These are phyloP conservation scores for Cochliopodium minus DNA, from an alignment of 208 protist species.

Conservation along the genomic window DNA sequence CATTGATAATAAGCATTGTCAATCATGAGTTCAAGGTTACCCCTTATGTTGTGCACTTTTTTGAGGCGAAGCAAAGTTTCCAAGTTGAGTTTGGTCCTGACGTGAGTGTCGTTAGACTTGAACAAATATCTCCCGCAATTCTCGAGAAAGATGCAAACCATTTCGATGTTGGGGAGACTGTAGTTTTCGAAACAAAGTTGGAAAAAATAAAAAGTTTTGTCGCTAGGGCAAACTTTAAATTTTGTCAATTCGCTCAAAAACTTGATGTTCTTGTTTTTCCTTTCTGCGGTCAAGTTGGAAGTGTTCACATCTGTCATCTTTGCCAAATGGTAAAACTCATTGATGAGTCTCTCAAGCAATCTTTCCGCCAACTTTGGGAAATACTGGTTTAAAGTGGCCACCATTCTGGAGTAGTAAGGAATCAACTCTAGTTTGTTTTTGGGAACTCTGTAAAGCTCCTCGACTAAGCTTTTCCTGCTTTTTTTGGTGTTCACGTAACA, in stretches of 20 bases:
- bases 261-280: slow-evolving; percentile 26
- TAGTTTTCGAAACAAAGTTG: slow-evolving; percentile 37
- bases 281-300: slow-evolving; percentile 34
- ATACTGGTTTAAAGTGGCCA: slow-evolving; percentile 19
- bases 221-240: slow-evolving; percentile 23
- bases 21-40: slow-evolving; percentile 17
- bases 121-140: slow-evolving; percentile 38
- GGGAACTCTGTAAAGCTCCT: slow-evolving; percentile 25
- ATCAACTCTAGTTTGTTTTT: slow-evolving; percentile 24
- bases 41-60: slow-evolving; percentile 26
- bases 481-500: slow-evolving; percentile 3
- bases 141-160: slow-evolving; percentile 42
- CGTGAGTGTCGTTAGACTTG: slow-evolving; percentile 21
- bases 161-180: slow-evolving; percentile 40
- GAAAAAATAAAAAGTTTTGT: too few relatives aligned
- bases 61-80: slow-evolving; percentile 33
- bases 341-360: slow-evolving; percentile 23
- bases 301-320: too few relatives aligned
- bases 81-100: slow-evolving; percentile 25
- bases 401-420: slow-evolving; percentile 28
- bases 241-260: slow-evolving; percentile 41
- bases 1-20: slow-evolving; percentile 36
- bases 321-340: slow-evolving; percentile 32
- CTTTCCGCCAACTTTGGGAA: slow-evolving; percentile 21
- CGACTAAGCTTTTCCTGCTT: slow-evolving; percentile 28